A percentile compares a stretch with the other conserved stretches of the same genome.
These are phyloP conservation scores for Chlorociboria aeruginascens DNA, from an alignment of 495 filamentous ascomycete species.

Conservation along the genomic window DNA sequence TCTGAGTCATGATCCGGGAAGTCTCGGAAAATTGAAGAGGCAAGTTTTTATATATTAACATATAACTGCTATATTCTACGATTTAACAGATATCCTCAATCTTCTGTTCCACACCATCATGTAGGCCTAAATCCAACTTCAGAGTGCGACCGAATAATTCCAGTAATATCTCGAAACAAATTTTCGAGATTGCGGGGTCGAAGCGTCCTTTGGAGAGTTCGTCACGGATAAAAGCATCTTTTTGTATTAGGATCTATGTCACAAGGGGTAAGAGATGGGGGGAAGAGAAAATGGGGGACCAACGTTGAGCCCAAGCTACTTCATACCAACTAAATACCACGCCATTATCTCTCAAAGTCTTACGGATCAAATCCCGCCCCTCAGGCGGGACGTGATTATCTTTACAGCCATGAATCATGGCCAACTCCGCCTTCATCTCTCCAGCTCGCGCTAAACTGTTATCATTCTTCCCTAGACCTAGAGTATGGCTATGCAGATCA, in stretches of 20 bases:
- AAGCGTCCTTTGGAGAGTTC: slow-evolving; percentile 89
- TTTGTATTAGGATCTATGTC: neutral
- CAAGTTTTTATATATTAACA: too few relatives aligned
- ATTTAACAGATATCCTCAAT: slow-evolving; percentile 48
- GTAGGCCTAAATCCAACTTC: slow-evolving; percentile 60
- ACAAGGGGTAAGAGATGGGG: neutral
- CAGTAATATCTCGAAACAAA: slow-evolving; percentile 85
- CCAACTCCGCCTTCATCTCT: slow-evolving; percentile 70
- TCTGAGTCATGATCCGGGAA: too few relatives aligned
- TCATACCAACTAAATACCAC: slow-evolving; percentile 78
- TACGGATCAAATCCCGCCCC: slow-evolving; percentile 77
- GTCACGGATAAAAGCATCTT: slow-evolving; percentile 88
- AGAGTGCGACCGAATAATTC: slow-evolving; percentile 75
- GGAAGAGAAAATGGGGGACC: slow-evolving; percentile 20
- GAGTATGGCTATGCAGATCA: slow-evolving; percentile 67
- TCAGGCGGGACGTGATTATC: slow-evolving; percentile 84
- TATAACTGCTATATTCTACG: too few relatives aligned
- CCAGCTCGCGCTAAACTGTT: slow-evolving; percentile 48
- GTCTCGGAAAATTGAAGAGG: too few relatives aligned
- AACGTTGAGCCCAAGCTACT: slow-evolving; percentile 79
- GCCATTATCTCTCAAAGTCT: slow-evolving; percentile 66
- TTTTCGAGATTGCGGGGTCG: slow-evolving; percentile 72
- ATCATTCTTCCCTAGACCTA: slow-evolving; percentile 59
- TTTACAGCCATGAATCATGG: slow-evolving; percentile 77
- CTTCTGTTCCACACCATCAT: slow-evolving; percentile 31